Evolutionary conservation across 768 basidiomycete species (phyloP), one percentile per base, ranked within the genome.

Genomic region (Pulveroboletus sp.): DNA sequence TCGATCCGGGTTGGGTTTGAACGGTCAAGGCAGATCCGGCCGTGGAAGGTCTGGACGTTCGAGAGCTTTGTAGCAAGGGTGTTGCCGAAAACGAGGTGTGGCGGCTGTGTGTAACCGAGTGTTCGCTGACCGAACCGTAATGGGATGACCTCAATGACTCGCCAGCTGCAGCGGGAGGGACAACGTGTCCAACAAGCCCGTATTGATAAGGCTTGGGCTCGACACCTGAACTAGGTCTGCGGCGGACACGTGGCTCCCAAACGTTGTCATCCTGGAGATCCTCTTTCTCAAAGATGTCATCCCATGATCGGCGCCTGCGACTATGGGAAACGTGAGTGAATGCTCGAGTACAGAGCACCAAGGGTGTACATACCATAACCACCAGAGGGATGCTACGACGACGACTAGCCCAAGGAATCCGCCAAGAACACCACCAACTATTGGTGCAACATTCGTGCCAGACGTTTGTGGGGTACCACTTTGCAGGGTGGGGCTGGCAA

Each of bases 171-270:
- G 52, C 56, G 36, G 65, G 65, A 10, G 65, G 55, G 7, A 54
- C 14, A 31, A 67, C 59, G 20, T 74, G 75, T 3, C 82, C 84
- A 21, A 85, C 76, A 35, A 79, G 70, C 16, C 82, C 82, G 53
- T 85, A 85, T 56, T 80, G 73, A 58, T 85, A 85, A 20, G 82
- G 81, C 59, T 69, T 75, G 5, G 79, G 80, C 40, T 75, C 73
- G 24, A 67, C 64, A 34, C 40, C 51, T 45, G 62, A 52, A 37
- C 69, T 61, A 23, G 69, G 55, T 14, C 45, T 70, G 58, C 38
- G 68, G 16, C 56, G 62, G 21, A 53, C 46, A 24, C 61, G 40
- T 14, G 60, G n/a, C 13, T 59, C 52, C 43, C 52, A 56, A 20
- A 45, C 40, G 10, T 52, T 55, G 7, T 68, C 66, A 29, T 70